phyloP scores from a whole-genome alignment of 2,329 filamentous ascomycete genomes.

The Apiospora malaysiana region DNA sequence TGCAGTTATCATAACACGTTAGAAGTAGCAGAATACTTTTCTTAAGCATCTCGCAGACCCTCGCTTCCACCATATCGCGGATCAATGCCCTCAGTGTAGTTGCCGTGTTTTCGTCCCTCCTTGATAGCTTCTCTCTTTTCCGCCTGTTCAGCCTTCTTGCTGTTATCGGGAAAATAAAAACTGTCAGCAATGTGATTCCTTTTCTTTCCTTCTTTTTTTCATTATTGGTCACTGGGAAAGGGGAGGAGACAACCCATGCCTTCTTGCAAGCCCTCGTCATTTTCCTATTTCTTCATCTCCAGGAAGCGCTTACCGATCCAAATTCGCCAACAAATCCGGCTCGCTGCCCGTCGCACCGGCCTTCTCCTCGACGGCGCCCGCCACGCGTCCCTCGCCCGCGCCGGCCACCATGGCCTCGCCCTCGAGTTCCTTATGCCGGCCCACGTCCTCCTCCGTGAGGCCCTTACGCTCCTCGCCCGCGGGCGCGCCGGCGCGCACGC shows the following conservation, averaged over 20 bases:
- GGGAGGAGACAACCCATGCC: not conserved
- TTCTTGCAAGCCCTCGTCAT: not conserved
- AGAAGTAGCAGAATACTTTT: not conserved
- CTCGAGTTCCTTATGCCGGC: constrained; percentile 34
- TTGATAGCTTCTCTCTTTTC: constrained; percentile 31
- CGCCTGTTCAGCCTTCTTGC: constrained; percentile 36
- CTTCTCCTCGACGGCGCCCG: constrained; percentile 34
- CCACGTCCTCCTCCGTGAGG: constrained; percentile 31
- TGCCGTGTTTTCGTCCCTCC: constrained; percentile 34
- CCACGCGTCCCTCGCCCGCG: constrained; percentile 37
- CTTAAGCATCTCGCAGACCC: constrained; percentile 9
- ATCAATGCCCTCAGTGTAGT: constrained; percentile 32
- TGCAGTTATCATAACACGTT: not conserved
- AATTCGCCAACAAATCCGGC: constrained; percentile 38
- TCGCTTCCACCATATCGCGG: constrained; percentile 28
- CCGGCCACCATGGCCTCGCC: constrained; percentile 37
- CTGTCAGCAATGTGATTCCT: not conserved
- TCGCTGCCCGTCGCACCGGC: constrained; percentile 35
- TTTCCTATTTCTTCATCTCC: no score
- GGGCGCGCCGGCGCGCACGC: constrained; percentile 32
- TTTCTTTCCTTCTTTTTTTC: no score
- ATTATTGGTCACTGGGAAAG: no score
- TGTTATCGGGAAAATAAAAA: constrained; percentile 14
- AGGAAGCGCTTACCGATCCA: constrained; percentile 37
- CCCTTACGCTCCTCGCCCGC: constrained; percentile 33